Conservation (phyloP, 225 moss, liverwort and hornwort species). For the Asterella californica region DNA sequence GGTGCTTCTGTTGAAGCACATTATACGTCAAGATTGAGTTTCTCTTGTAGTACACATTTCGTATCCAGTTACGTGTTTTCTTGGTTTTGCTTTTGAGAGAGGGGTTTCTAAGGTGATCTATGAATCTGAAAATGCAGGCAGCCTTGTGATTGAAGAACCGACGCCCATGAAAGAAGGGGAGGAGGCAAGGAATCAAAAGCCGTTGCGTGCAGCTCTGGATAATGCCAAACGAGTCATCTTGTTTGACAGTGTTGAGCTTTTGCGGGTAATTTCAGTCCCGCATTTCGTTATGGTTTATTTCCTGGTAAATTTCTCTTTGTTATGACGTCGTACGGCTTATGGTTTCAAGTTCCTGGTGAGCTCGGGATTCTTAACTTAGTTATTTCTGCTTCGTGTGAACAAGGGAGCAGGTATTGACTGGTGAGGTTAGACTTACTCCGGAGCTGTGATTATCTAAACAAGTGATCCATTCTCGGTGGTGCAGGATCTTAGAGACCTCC, state of each 20-base stretch:
- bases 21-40: no score
- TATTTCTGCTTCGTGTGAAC: not conserved
- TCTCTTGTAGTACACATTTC: not conserved
- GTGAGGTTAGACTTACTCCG: not conserved
- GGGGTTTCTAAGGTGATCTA: not conserved
- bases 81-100: not conserved
- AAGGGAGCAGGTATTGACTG: not conserved
- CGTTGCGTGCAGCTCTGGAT: slow-evolving; percentile 45
- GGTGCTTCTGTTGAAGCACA: not conserved
- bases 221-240: slow-evolving; percentile 45
- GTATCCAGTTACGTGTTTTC: not conserved
- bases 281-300: not conserved
- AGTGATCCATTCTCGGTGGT: not conserved
- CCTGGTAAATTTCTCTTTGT: not conserved
- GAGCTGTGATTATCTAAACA: not conserved
- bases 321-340: not conserved
- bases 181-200: slow-evolving; percentile 32
- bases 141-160: slow-evolving; percentile 31
- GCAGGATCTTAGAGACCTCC: slow-evolving; percentile 89
- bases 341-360: not conserved
- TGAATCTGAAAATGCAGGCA: slow-evolving; percentile 15
- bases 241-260: slow-evolving; percentile 49
- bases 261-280: slow-evolving; percentile 27
- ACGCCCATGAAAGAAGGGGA: slow-evolving; percentile 26
- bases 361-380: not conserved